Percentiles rank a stretch among this genome's conserved stretches.
These are phyloP conservation scores for Russula ochroleuca DNA, from an alignment of 768 basidiomycete genomes.

Conservation along the genomic window DNA sequence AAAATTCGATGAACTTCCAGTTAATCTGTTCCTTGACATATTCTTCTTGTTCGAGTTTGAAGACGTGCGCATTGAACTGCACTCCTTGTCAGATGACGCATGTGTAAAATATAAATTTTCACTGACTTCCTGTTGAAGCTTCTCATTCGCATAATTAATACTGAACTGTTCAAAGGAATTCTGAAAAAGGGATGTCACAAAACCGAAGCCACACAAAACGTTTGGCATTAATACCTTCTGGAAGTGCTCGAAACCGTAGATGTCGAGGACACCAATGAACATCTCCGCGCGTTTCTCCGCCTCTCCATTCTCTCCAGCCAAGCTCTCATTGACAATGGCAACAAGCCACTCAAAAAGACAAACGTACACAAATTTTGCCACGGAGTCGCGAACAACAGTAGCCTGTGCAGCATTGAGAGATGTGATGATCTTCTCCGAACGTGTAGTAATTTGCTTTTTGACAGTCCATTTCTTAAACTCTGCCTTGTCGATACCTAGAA, in stretches of 20 bases:
- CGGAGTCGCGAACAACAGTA: conserved; percentile 90
- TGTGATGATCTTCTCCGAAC: conserved; percentile 93
- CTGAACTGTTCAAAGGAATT: conserved; percentile 97
- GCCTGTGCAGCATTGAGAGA: conserved; percentile 83
- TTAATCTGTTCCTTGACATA: conserved; percentile 98
- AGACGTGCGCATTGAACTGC: conserved; percentile 98
- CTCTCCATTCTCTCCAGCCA: conserved; percentile 92
- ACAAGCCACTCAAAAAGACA: conserved; percentile 99
- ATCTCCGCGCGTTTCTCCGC: conserved; percentile 88
- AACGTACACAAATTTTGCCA: conserved; percentile 98
- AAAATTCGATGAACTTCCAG: conserved; percentile 99
- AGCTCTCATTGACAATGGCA: conserved; percentile 92
- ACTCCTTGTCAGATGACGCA: conserved; percentile 1
- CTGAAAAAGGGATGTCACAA: conserved; percentile 35
- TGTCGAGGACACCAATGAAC: conserved; percentile 99
- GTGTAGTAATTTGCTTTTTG: conserved; percentile 95
- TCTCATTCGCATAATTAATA: conserved; percentile 99
- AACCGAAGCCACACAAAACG: neutral
- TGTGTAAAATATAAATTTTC: neutral
- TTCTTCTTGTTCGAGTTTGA: conserved; percentile 99
- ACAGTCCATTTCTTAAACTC: conserved; percentile 99
- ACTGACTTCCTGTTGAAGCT: conserved; percentile 90
- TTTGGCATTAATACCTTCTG: conserved; percentile 61
- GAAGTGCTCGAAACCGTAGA: conserved; percentile 96
- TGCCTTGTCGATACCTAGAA: conserved; percentile 81